Evolutionary conservation across 2,329 filamentous ascomycete species (phyloP), one percentile per base, ranked within the genome.

Genomic region (Phialophora expanda): DNA sequence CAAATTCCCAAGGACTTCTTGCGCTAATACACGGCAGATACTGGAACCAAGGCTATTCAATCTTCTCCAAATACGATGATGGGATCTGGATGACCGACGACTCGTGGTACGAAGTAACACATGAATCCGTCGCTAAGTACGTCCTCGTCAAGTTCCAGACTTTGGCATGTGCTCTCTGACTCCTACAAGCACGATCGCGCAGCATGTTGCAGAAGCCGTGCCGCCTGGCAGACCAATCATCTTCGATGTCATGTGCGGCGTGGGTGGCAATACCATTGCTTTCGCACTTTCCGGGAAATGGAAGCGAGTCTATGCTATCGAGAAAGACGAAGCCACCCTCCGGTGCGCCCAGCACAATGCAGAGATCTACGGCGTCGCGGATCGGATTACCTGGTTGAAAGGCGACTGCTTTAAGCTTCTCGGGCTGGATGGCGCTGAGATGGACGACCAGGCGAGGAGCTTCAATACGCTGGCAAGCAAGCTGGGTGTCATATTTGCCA

Each of bases 81-180:
- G 94, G 93, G 62, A 86, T 99, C 71, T 90, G 88, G 82, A 87
- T 99, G 84, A 99, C 96, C 0, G 89, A 96, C 76, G 90, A 94
- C 79, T 90, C 93, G 61, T 99, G 95, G 95, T 99, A 95, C 76
- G 95, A 93, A 62, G 93, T 98, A 7, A 99, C 96, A 0, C 93
- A 95, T 14, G 94, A 99, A 77, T 90, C 91, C 4, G 87, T 99
- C 30, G 95, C 95, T 66, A 88, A 85, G 91, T 95, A 82, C 73
- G 83, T 80, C 34, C 26, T 38, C 11, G 30, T 9, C 20, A 56
- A 38, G 54, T 17, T 26, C 32, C 26, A 28, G 20, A n/a, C 38
- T n/a, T 8, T 20, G 8, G 48, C 9, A 32, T 66, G 46, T 20
- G 34, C 20, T 60, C 20, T 60, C 71, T 75, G 22, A 75, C 66